Percentiles rank a stretch among this genome's conserved stretches.
Evolutionary conservation across 257 asterid genomes (phyloP).

Genomic region (Solanum virginianum): DNA sequence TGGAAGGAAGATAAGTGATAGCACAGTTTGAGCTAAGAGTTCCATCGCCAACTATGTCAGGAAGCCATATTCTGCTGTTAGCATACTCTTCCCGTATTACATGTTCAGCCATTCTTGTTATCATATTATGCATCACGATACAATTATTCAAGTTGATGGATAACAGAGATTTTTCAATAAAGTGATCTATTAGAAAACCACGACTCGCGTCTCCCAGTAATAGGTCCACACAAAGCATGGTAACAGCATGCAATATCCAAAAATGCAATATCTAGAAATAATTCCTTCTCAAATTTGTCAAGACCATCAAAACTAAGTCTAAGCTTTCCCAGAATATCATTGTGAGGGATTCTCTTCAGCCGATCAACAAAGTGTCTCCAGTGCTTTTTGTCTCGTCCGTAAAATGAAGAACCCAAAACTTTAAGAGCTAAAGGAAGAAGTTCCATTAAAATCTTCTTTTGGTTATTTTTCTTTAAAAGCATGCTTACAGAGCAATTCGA

Average conservation of each 20-base stretch:
- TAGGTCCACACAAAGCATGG: not conserved
- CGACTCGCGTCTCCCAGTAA: not conserved
- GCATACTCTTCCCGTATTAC: too few relatives aligned
- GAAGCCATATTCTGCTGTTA: too few relatives aligned
- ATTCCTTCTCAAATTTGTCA: not conserved
- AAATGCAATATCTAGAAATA: not conserved
- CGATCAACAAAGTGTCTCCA: not conserved
- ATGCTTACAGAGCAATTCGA: too few relatives aligned
- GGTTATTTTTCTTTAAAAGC: too few relatives aligned
- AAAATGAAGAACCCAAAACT: not conserved
- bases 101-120: too few relatives aligned
- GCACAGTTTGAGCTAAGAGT: too few relatives aligned
- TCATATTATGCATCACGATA: too few relatives aligned
- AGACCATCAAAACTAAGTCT: not conserved
- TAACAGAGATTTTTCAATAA: too few relatives aligned
- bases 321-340: not conserved
- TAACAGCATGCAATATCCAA: not conserved
- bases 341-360: not conserved
- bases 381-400: not conserved
- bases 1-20: too few relatives aligned
- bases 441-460: not conserved
- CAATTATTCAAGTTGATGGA: too few relatives aligned
- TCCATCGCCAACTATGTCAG: too few relatives aligned
- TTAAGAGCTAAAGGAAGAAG: slow-evolving; percentile 1
- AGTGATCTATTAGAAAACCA: not conserved